Conservation (phyloP, 495 filamentous ascomycete genomes). For the Annulohypoxylon stygium region DNA sequence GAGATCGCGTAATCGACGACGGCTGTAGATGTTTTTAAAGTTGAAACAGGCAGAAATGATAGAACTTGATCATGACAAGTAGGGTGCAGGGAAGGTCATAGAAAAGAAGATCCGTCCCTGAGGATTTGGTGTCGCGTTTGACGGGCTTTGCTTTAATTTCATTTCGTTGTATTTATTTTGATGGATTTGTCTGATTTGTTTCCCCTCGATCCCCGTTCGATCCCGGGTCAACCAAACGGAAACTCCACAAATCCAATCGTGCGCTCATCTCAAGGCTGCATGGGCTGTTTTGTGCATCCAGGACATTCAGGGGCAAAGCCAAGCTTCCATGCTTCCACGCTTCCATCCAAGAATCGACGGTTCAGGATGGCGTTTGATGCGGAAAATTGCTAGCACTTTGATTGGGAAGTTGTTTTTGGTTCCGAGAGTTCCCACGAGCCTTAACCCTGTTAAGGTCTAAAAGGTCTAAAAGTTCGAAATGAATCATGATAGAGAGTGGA, state of each 20-base stretch:
- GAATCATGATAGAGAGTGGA: constrained; percentile 29
- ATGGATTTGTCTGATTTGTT: constrained; percentile 40
- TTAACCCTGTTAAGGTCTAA: constrained; percentile 17
- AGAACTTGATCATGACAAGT: constrained; percentile 8
- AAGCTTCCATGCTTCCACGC: constrained; percentile 5
- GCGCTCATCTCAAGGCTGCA: constrained; percentile 43
- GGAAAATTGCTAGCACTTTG: constrained; percentile 44
- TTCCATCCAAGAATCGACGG: constrained; percentile 2
- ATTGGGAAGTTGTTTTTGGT: constrained; percentile 42
- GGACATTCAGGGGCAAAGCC: constrained; percentile 38
- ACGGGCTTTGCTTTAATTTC: constrained; percentile 44
- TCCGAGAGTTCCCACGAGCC: constrained; percentile 9
- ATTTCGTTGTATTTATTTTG: constrained; percentile 45
- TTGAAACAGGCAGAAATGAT: not conserved
- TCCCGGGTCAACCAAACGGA: constrained; percentile 26
- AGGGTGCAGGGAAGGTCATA: constrained; percentile 21
- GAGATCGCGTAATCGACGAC: not conserved
- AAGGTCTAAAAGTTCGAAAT: constrained; percentile 18
- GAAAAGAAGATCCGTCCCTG: not conserved
- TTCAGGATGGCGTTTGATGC: constrained; percentile 27
- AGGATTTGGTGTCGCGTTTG: constrained; percentile 17
- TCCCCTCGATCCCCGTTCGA: constrained; percentile 32
- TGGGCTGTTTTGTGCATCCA: constrained; percentile 49
- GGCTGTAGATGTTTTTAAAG: not conserved
- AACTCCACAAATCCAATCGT: constrained; percentile 42